phyloP scores from a whole-genome alignment of 2,329 filamentous ascomycete species.

The Diaporthe humulicola region DNA sequence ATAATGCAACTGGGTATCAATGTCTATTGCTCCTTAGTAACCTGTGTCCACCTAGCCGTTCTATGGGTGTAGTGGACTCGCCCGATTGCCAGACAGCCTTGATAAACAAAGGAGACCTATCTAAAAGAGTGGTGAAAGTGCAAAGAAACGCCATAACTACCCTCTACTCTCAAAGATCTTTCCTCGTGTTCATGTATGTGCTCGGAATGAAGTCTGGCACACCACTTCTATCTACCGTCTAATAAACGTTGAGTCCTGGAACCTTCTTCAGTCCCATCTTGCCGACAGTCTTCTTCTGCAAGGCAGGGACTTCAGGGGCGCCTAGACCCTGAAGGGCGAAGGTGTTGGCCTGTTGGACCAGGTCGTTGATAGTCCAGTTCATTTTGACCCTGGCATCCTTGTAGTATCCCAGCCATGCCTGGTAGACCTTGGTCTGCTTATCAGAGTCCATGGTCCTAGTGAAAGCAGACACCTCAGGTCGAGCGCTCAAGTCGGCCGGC shows the following conservation, averaged over 20 bases:
- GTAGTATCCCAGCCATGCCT: constrained; percentile 70
- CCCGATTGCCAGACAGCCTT: constrained; percentile 2
- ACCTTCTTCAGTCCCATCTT: constrained; percentile 72
- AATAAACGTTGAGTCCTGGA: constrained; percentile 60
- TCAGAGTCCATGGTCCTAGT: constrained; percentile 57
- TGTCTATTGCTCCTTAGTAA: constrained; percentile 12
- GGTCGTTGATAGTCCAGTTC: constrained; percentile 55
- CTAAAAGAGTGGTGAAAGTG: neutral
- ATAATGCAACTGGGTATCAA: neutral
- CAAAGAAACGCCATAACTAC: neutral
- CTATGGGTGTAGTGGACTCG: neutral
- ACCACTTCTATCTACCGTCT: constrained; percentile 49
- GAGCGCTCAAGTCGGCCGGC: constrained; percentile 59
- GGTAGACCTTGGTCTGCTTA: constrained; percentile 63
- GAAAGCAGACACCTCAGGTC: constrained; percentile 53
- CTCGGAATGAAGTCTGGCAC: neutral
- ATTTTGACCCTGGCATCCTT: constrained; percentile 63
- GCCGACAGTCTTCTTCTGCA: constrained; percentile 61
- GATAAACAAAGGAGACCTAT: constrained; percentile 13
- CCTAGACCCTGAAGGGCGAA: constrained; percentile 64
- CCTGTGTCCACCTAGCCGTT: neutral
- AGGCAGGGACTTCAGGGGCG: constrained; percentile 58
- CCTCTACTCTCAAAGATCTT: neutral
- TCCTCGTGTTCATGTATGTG: neutral
- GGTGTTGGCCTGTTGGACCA: constrained; percentile 65